phyloP scores from a whole-genome alignment of 441 rosid species.

The Arabidopsis hybrid region DNA sequence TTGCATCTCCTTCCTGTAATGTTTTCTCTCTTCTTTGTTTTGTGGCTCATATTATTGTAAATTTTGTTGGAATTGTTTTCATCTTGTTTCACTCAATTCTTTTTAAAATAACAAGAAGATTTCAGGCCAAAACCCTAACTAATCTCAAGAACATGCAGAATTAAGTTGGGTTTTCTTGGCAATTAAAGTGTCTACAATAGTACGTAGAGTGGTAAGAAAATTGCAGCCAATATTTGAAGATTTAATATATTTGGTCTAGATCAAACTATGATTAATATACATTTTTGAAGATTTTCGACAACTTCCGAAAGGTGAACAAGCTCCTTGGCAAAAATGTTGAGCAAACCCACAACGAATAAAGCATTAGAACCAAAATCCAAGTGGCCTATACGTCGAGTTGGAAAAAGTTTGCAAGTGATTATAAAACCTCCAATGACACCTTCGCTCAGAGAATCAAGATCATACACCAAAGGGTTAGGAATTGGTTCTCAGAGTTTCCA shows the following conservation, averaged over 20 bases:
- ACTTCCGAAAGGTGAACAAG: not conserved
- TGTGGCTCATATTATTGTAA: constrained; percentile 23
- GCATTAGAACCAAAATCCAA: too few species aligned
- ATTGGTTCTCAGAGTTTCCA: constrained; percentile 13
- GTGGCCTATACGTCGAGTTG: too few species aligned
- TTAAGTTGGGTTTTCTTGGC: not conserved
- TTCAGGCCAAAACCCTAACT: not conserved
- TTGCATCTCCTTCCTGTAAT: constrained; percentile 38
- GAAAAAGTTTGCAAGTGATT: not conserved
- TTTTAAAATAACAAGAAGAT: not conserved
- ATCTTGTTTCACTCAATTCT: not conserved
- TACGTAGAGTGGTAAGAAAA: too few species aligned
- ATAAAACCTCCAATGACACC: not conserved
- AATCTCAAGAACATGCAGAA: not conserved
- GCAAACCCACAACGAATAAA: too few species aligned
- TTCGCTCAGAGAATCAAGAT: constrained; percentile 2
- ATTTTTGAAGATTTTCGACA: not conserved
- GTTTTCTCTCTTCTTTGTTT: constrained; percentile 17
- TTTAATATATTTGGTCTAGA: not conserved
- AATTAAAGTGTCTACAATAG: too few species aligned
- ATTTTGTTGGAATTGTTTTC: not conserved
- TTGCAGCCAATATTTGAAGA: too few species aligned
- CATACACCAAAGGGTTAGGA: not conserved
- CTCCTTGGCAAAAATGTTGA: not conserved
- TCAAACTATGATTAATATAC: not conserved